Conservation (phyloP, 2,329 filamentous ascomycete genomes). For the Talaromyces piceae region DNA sequence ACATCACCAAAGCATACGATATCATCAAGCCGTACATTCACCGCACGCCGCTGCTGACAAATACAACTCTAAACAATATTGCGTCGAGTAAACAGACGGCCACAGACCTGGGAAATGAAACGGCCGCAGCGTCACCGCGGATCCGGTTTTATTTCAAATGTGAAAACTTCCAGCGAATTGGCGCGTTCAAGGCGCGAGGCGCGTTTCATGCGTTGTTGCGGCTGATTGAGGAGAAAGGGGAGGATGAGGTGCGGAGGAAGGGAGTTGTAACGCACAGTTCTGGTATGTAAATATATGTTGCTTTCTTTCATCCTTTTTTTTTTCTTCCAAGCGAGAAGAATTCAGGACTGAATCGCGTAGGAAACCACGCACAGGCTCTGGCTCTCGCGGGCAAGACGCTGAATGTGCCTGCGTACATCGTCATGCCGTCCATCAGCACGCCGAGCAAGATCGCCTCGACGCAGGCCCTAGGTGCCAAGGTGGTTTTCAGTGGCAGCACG, state of each 20-base stretch:
- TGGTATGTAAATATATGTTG: slow-evolving; percentile 46
- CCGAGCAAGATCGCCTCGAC: slow-evolving; percentile 85
- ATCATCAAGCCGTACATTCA: slow-evolving; percentile 72
- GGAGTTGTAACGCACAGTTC: slow-evolving; percentile 88
- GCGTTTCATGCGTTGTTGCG: slow-evolving; percentile 78
- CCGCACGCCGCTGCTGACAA: slow-evolving; percentile 75
- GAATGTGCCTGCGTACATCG: slow-evolving; percentile 71
- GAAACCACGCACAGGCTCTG: slow-evolving; percentile 91
- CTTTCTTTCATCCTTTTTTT: background rate
- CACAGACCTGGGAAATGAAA: slow-evolving; percentile 47
- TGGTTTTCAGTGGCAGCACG: slow-evolving; percentile 78
- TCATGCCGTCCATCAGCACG: slow-evolving; percentile 83
- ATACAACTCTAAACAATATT: slow-evolving; percentile 62
- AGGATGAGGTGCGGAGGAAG: slow-evolving; percentile 52
- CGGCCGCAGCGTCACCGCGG: slow-evolving; percentile 52
- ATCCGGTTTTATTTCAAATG: slow-evolving; percentile 87
- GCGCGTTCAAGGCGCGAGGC: slow-evolving; percentile 86
- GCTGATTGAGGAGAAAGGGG: slow-evolving; percentile 56
- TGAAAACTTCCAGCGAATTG: slow-evolving; percentile 84
- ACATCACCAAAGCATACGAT: slow-evolving; percentile 63
- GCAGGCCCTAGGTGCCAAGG: slow-evolving; percentile 63
- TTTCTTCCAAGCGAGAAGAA: background rate
- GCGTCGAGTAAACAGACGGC: slow-evolving; percentile 62
- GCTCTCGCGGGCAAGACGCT: slow-evolving; percentile 72
- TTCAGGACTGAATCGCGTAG: slow-evolving; percentile 37